Evolutionary conservation across 495 filamentous ascomycete species (phyloP), one percentile per base, ranked within the genome.

Genomic region (Chaetomium cochliodes): DNA sequence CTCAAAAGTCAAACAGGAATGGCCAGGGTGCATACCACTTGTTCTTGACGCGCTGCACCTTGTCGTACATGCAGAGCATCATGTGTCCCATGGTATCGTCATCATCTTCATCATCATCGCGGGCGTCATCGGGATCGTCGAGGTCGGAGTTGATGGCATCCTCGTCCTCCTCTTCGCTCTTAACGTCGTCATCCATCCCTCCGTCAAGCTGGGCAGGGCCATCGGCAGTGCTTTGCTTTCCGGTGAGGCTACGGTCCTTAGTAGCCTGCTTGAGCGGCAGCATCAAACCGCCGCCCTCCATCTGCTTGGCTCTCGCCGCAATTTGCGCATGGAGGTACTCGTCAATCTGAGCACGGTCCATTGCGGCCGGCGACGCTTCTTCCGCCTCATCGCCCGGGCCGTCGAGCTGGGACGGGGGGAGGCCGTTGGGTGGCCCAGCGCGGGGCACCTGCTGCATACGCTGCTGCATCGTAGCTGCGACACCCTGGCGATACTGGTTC

Each of bases 1-100:
- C 12, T 0, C 11, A 18, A 20, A 0, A 2, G 2, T 6, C 12
- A 20, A 30, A 30, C 12, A 16, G 12, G 0, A 13, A 33, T 1
- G 7, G 33, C 9, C 9, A 18, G 13, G 25, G 12, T 1, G 71
- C 82, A 28, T 73, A 86, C 94, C 94, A 99, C 88, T 98, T 99
- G 76, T 97, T 99, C 87, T 99, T 99, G 64, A 97, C 96, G 57
- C 94, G 84, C 77, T 97, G 93, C 22, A 99, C 94, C 81, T 99
- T 99, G 80, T 99, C 94, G 73, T 98, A 98, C 70, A 94, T 96
- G 80, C 94, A 98, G 46, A 98, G 86, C 91, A 97, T 97, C 76
- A 94, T 91, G 65, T 96, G 89, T 2, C 86, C 86, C 64, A 77
- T 78, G 5, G 82, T 83, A 20, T 93, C 88, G 60, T 97, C 93